Evolutionary conservation across 2,329 filamentous ascomycete genomes (phyloP).

Genomic region (Pezicula radicicola): DNA sequence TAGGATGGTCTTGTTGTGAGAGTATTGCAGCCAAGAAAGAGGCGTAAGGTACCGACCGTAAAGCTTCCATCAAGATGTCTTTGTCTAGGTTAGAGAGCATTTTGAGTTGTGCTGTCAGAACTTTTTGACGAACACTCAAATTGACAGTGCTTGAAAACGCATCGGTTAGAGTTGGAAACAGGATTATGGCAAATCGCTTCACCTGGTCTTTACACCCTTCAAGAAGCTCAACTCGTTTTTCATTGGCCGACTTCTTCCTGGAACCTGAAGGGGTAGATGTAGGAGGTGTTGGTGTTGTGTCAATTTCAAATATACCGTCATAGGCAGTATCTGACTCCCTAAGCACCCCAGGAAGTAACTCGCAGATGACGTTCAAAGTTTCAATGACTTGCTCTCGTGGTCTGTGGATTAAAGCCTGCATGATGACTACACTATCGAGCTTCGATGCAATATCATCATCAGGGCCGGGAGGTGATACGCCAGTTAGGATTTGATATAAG

Average conservation of each 20-base stretch:
- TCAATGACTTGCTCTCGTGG: constrained; percentile 96
- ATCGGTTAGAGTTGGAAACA: constrained; percentile 92
- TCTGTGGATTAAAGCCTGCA: constrained; percentile 96
- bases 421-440: constrained; percentile 94
- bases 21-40: constrained; percentile 94
- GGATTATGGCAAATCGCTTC: constrained; percentile 85
- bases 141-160: constrained; percentile 98
- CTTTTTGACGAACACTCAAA: constrained; percentile 88
- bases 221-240: constrained; percentile 79
- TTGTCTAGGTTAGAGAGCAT: constrained; percentile 96
- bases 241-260: constrained; percentile 59
- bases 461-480: constrained; percentile 83
- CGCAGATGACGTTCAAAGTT: constrained; percentile 95
- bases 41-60: constrained; percentile 87
- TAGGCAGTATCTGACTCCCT: constrained; percentile 43
- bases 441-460: constrained; percentile 77
- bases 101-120: constrained; percentile 91
- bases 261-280: constrained; percentile 39
- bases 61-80: constrained; percentile 77
- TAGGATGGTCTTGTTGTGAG: constrained; percentile 89
- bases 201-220: constrained; percentile 82
- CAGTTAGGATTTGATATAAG: constrained; percentile 93
- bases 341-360: constrained; percentile 77
- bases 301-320: constrained; percentile 43
- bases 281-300: constrained; percentile 34